Evolutionary conservation across 169 alveolate genomes (phyloP), one percentile per base, ranked within the genome.

Genomic region (Cryptosporidium baileyi): DNA sequence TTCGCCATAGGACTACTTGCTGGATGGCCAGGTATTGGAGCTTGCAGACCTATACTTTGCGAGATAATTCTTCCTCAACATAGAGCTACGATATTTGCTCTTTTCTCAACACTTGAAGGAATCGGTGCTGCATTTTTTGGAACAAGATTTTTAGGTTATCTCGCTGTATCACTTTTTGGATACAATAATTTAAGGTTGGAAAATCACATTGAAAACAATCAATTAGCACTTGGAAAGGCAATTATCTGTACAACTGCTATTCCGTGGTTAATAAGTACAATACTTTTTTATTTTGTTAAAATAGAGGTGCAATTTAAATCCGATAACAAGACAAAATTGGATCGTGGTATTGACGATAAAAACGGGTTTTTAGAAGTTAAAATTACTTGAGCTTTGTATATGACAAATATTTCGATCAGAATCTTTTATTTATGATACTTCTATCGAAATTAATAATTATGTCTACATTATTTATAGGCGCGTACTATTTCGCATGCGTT

Each of bases 11-110:
- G 85, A 5, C 36, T 74, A 4, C 40, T 74, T 34, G 67, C 85
- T 13, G 85, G 65, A 40, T 74, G 85, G 85, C 85, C 85, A 5
- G 85, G 85, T 34, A 57, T 74, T 34, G 85, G 85, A 19, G 85
- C 85, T 15, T 74, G 85, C 28, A 32, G 67, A 8, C 85, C 85
- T 9, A 51, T 74, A 1, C 57, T 74, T n/a, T 74, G 74, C 17
- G 85, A 74, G 49, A 60, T 74, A 3, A 41, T 74, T 6, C 74
- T 74, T 17, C 85, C 85, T 36, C 65, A 57, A 24, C 67, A 74
- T 9, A 74, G 85, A 54, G 85, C 85, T 24, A 74, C 85, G 6
- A 67, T 74, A n/a, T 74, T 74, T 54, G 85, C 85, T 3, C 74
- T 74, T 24, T 74, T 67, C 9, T 74, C 67, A 11, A 57, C 67